These are phyloP conservation scores for Ormosia semicastrata DNA, from an alignment of 306 rosid genomes.

Conservation along the genomic window DNA sequence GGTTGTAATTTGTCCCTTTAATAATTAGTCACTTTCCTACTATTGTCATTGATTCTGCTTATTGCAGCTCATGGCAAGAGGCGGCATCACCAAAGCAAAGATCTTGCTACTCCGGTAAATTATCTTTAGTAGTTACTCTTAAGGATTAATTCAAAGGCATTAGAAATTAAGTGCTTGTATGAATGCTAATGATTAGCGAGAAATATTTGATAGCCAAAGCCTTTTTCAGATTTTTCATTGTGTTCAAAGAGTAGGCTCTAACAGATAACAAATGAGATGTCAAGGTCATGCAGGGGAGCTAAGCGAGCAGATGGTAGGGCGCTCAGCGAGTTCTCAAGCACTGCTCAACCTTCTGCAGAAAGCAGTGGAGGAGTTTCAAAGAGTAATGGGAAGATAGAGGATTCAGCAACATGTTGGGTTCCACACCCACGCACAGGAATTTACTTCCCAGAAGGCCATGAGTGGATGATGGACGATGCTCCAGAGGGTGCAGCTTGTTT, in stretches of 20 bases:
- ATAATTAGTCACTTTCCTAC: no score
- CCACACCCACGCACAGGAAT: conserved; percentile 75
- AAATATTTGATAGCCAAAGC: not conserved
- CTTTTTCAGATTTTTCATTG: not conserved
- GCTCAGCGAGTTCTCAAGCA: conserved; percentile 20
- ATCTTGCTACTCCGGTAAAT: conserved; percentile 34
- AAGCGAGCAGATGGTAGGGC: conserved; percentile 13
- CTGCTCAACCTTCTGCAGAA: not conserved
- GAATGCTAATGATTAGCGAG: not conserved
- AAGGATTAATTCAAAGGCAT: not conserved
- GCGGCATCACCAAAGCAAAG: conserved; percentile 32
- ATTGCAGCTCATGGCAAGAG: conserved; percentile 26
- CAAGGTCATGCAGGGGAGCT: conserved; percentile 32
- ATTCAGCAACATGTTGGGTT: conserved; percentile 43
- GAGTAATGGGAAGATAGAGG: conserved; percentile 8
- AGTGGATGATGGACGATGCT: conserved; percentile 63
- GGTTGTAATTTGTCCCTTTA: no score
- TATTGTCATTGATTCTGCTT: conserved; percentile 11
- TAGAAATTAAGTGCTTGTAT: no score
- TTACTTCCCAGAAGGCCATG: conserved; percentile 73
- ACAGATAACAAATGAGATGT: not conserved
- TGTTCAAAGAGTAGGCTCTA: not conserved
- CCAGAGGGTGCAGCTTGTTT: conserved; percentile 57
- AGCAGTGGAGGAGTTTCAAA: not conserved
- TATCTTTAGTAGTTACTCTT: not conserved